phyloP scores from a whole-genome alignment of 352 stramenopile genomes.

The Phytophthora fragariaefolia region DNA sequence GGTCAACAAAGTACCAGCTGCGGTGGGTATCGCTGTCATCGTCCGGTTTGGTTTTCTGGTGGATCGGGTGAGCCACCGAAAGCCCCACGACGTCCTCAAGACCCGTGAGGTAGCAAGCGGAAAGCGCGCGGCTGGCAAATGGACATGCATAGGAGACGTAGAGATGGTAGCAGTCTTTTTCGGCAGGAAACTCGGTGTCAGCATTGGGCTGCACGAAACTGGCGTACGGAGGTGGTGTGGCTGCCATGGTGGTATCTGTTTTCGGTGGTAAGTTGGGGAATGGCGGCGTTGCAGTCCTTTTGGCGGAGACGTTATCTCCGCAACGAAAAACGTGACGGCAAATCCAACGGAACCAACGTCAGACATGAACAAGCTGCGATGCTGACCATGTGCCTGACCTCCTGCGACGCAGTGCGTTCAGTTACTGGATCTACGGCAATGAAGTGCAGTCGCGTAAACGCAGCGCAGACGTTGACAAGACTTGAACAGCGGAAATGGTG shows the following conservation, averaged over 20 bases:
- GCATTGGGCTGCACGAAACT: neutral
- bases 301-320: too few species aligned
- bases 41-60: constrained; percentile 21
- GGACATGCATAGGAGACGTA: constrained; percentile 94
- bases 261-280: neutral
- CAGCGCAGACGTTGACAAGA: too few species aligned
- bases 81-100: constrained; percentile 90
- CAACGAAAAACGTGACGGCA: too few species aligned
- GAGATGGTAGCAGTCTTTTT: constrained; percentile 83
- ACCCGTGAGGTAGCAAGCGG: constrained; percentile 88
- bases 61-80: constrained; percentile 75
- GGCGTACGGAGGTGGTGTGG: neutral
- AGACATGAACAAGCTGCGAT: too few species aligned
- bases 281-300: neutral
- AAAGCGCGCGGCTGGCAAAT: constrained; percentile 56
- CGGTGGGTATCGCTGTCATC: constrained; percentile 38
- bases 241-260: neutral
- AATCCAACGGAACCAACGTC: too few species aligned
- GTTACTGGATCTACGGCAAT: too few species aligned
- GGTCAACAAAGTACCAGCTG: constrained; percentile 36
- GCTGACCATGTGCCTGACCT: too few species aligned
- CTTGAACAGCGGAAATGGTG: too few species aligned
- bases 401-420: too few species aligned
- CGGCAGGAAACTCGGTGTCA: constrained; percentile 31
- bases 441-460: too few species aligned